Evolutionary conservation across 768 basidiomycete genomes (phyloP).

Genomic region (Boletus vermiculosoides): DNA sequence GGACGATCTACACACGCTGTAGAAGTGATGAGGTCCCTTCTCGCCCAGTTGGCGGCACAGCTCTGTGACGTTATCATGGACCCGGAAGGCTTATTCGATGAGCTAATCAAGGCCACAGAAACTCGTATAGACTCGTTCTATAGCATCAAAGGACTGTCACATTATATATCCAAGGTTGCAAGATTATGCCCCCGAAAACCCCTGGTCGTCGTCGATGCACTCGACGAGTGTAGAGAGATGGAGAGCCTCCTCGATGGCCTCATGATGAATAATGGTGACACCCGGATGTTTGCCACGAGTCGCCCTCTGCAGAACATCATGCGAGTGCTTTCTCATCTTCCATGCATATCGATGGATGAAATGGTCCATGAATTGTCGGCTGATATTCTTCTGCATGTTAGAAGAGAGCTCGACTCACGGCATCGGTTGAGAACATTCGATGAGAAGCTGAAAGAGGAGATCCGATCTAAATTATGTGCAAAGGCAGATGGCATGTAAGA

Average conservation of each 20-base stretch:
- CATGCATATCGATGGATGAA: too few relatives aligned
- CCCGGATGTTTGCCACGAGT: conserved; percentile 8
- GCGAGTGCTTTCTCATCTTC: not conserved
- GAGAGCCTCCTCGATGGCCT: conserved; percentile 16
- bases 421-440: conserved; percentile 3
- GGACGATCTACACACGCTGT: conserved; percentile 7
- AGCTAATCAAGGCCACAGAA: too few relatives aligned
- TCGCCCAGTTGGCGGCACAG: conserved; percentile 10
- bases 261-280: not conserved
- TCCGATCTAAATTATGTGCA: too few relatives aligned
- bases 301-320: conserved; percentile 8
- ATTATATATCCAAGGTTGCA: too few relatives aligned
- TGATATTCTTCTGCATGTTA: conserved; percentile 14
- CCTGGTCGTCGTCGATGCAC: too few relatives aligned
- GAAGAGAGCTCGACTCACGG: conserved; percentile 8
- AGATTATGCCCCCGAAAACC: conserved; percentile 2
- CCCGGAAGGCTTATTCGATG: too few relatives aligned
- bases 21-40: conserved; percentile 19
- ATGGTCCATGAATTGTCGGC: not conserved
- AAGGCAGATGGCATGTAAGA: too few relatives aligned
- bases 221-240: too few relatives aligned
- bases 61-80: not conserved
- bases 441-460: too few relatives aligned
- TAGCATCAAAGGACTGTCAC: too few relatives aligned
- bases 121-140: too few relatives aligned